Conservation (phyloP, 2,329 filamentous ascomycete genomes). For the Fusarium brachygibbosum region DNA sequence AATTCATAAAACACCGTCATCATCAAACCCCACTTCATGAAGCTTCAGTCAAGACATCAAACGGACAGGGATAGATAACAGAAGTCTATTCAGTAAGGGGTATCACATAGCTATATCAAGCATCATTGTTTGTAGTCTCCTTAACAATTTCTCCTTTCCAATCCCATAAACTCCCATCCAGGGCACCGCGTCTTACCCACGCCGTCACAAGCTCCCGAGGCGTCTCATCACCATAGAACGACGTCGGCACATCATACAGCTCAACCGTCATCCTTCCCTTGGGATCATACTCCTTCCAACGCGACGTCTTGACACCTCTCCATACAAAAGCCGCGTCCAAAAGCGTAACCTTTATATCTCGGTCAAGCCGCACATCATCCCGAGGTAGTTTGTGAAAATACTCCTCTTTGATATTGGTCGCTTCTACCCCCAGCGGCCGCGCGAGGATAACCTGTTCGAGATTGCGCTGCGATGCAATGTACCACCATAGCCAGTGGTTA, state of each 20-base stretch:
- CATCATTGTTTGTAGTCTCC: neutral
- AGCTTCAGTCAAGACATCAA: neutral
- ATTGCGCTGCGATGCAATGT: slow-evolving; percentile 54
- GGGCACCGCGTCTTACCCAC: slow-evolving; percentile 57
- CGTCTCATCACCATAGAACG: slow-evolving; percentile 57
- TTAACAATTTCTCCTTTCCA: slow-evolving; percentile 49
- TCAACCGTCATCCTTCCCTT: slow-evolving; percentile 56
- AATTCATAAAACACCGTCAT: neutral
- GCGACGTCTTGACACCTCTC: slow-evolving; percentile 44
- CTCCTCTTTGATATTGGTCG: slow-evolving; percentile 57
- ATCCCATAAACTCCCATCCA: slow-evolving; percentile 58
- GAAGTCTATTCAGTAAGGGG: neutral
- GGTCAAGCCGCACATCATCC: slow-evolving; percentile 46
- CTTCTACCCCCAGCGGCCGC: slow-evolving; percentile 52
- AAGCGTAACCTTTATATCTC: slow-evolving; percentile 52
- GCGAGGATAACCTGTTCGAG: slow-evolving; percentile 61
- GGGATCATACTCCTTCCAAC: slow-evolving; percentile 56
- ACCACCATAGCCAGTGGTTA: slow-evolving; percentile 57
- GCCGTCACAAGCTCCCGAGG: slow-evolving; percentile 55
- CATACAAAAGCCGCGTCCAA: slow-evolving; percentile 49
- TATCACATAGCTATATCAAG: neutral
- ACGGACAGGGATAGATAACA: neutral
- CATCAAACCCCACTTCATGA: neutral
- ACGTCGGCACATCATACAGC: slow-evolving; percentile 56
- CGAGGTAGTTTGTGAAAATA: slow-evolving; percentile 56